A percentile compares a stretch with the other conserved stretches of the same genome.
phyloP scores from a whole-genome alignment of 805 yeast species.

The Kuraishia ogatae region DNA sequence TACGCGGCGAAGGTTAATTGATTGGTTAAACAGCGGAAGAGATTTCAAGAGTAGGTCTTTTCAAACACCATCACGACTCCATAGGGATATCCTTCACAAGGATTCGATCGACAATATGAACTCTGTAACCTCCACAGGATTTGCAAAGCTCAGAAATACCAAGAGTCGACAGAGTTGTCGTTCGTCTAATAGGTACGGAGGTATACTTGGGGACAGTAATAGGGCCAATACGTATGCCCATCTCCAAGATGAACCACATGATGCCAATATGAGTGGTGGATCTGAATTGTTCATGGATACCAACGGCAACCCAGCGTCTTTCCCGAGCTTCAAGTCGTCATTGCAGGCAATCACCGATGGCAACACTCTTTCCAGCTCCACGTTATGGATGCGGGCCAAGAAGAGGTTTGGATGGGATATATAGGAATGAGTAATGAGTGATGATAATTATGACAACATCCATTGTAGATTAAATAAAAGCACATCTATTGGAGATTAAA shows the following conservation, averaged over 20 bases:
- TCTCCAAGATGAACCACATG: background rate
- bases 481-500: too few relatives aligned
- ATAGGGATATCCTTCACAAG: background rate
- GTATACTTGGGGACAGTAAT: background rate
- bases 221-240: background rate
- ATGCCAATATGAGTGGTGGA: background rate
- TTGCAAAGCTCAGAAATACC: too few relatives aligned
- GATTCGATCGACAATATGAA: background rate
- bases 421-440: background rate
- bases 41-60: background rate
- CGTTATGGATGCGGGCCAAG: background rate
- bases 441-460: background rate
- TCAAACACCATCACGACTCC: background rate
- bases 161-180: background rate
- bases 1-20: background rate
- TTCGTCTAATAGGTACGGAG: background rate
- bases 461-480: too few relatives aligned
- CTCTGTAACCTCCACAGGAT: background rate
- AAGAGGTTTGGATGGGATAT: background rate
- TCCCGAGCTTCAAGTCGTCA: background rate
- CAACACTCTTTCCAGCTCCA: background rate
- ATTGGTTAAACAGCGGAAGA: background rate
- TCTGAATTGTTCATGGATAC: background rate
- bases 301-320: background rate
- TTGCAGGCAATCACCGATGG: background rate